Percentiles rank a stretch among this genome's conserved stretches.
Evolutionary conservation across 2,329 filamentous ascomycete species (phyloP).

Genomic region (Graphiopsis chlorocephala): DNA sequence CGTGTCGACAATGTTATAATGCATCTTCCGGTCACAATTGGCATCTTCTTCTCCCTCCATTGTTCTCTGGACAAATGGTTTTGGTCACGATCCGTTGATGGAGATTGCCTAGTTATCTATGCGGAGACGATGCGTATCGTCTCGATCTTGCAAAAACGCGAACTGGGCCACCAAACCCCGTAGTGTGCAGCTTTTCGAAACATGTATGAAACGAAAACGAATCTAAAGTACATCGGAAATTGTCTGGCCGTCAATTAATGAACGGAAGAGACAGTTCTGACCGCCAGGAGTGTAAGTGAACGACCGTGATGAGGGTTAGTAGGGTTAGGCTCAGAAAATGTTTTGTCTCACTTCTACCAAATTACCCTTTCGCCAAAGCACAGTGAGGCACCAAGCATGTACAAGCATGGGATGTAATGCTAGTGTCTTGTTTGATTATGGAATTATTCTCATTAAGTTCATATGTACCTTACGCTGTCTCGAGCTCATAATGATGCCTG

Average conservation of each 20-base stretch:
- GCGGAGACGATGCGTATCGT: neutral
- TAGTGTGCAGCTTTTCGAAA: neutral
- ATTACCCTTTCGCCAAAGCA: no score
- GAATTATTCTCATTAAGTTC: neutral
- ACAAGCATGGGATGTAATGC: neutral
- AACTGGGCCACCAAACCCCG: fast-evolving
- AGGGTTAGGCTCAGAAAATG: neutral
- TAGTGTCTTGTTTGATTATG: neutral
- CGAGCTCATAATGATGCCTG: neutral
- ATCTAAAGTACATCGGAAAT: neutral
- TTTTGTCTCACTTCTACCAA: neutral
- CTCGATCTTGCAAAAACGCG: neutral
- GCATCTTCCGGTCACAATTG: neutral
- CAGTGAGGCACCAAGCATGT: neutral
- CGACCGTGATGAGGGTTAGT: neutral
- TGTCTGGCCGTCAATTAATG: neutral
- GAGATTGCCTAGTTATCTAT: no score
- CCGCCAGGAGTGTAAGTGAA: neutral
- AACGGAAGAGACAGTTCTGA: neutral
- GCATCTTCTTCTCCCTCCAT: no score
- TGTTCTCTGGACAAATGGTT: no score
- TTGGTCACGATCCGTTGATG: no score
- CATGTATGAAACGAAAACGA: neutral
- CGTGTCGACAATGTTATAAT: neutral
- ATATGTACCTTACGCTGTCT: neutral